Evolutionary conservation across 371 early-diverging fungal species (phyloP), one percentile per base, ranked within the genome.

Genomic region (Mortierella sp.): DNA sequence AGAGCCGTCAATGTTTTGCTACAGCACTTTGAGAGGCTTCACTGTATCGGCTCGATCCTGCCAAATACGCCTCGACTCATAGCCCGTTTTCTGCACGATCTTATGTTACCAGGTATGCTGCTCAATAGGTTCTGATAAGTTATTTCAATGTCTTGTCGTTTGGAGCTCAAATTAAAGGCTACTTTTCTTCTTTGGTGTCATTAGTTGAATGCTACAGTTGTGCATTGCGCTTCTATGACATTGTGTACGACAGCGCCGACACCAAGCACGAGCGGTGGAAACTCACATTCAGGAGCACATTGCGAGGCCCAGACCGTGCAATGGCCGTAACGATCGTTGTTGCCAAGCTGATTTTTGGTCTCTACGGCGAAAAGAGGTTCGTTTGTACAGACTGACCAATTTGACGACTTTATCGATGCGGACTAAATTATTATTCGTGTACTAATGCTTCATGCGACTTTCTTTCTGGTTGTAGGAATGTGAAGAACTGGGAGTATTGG

Each of bases 301-400:
- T 56, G 54, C 41, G 41, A 24, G 74, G 38, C 8, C 74, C 85
- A 51, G 27, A 32, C 21, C 32, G 29, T 29, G 71, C 65, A 49
- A 82, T 86, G 86, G 79, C 79, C 10, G 24, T 72, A 3, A 77
- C 82, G n/a, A 51, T 86, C 32, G 24, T 86, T 29, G 43, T 82
- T 1, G 80, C 82, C 14, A 86, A 86, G 72, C 38, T 86, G n/a
- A 49, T 86, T 1, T 77, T 77, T 75, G 82, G 82, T 4, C 51
- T 86, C 6, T 82, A 86, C 65, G 82, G 75, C n/a, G 82, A 82
- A 51, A 70, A 46, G 2, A 79, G 86, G 86, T 82, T 76, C 21
- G 21, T 21, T 11, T 16, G 18, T 46, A 10, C 27, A 56, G 8
- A 10, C 0, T 68, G 24, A 10, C 24, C 7, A 24, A 41, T 68